Evolutionary conservation across 192 early-diverging fungal genomes (phyloP), one percentile per base, ranked within the genome.

Genomic region (Coemansia sp.): DNA sequence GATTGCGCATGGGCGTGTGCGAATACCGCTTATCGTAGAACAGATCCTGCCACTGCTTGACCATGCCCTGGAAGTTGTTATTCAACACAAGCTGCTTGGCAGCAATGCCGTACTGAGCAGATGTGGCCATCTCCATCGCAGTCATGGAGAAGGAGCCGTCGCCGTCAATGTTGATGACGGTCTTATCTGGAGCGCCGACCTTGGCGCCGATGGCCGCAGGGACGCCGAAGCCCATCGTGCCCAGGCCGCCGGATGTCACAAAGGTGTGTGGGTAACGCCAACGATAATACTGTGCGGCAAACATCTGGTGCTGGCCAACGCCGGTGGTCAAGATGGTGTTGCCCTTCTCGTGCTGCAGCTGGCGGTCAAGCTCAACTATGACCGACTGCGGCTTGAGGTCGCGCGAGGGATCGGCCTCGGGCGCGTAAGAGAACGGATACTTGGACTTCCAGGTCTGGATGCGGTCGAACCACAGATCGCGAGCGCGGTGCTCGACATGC

Each of bases 31-130:
- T 88, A 71, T 96, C 91, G 76, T 99, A 99, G 79, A 99, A 99
- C 54, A 99, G 85, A 79, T 99, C 97, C 80, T 91, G 90, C 90
- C 91, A 90, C 72, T 93, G 88, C 83, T 91, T 88, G 63, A 96
- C 94, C 97, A 97, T 97, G 36, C 97, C 97, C 82, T 99, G 97
- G 92, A 97, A 99, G 66, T 95, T 93, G 77, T 99, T 99, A 87
- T 99, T 98, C 29, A 99, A 85, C 60, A 99, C 85, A 11, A 99
- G 76, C 33, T 96, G 92, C 87, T 99, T 99, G 76, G 96, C 95
- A 45, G 89, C 91, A 80, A 99, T 96, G 73, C 96, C 92, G 86
- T 90, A 98, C 83, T 97, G 94, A n/a, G 94, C 87, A 7, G 95
- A 95, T 0, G 97, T 99, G 72, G 93, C 93, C 78, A 99, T 77